Conservation (phyloP, 257 asterid genomes). For the Solanum bulbocastanum region DNA sequence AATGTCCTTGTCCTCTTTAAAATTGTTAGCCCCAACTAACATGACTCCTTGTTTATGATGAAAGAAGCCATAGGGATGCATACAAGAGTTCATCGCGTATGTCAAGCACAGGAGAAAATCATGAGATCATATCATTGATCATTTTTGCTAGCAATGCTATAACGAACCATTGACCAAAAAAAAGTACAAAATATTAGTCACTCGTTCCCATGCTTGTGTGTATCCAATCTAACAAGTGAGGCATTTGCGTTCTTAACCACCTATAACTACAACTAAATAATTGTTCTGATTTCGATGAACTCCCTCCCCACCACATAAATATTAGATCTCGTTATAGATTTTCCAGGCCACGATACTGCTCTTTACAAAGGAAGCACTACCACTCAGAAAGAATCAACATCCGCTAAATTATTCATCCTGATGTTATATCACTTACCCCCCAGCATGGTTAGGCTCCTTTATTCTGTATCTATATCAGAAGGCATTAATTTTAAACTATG, state of each 20-base stretch:
- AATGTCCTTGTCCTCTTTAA: background rate
- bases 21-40: background rate
- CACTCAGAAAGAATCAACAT: background rate
- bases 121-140: background rate
- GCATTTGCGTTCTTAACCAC: background rate
- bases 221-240: background rate
- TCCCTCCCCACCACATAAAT: background rate
- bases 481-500: conserved; percentile 10
- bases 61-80: background rate
- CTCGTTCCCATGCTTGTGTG: background rate
- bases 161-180: background rate
- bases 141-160: background rate
- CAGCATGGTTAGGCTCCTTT: background rate
- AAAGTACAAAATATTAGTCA: background rate
- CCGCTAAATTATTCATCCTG: background rate
- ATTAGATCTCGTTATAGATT: background rate
- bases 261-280: background rate
- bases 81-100: background rate
- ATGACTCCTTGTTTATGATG: background rate
- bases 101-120: background rate
- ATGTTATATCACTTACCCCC: background rate
- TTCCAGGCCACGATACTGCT: background rate
- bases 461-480: background rate
- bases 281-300: background rate
- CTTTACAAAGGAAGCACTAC: conserved; percentile 8